Conservation (phyloP, 129 eudicot genomes). For the Pulicaria dysenterica region DNA sequence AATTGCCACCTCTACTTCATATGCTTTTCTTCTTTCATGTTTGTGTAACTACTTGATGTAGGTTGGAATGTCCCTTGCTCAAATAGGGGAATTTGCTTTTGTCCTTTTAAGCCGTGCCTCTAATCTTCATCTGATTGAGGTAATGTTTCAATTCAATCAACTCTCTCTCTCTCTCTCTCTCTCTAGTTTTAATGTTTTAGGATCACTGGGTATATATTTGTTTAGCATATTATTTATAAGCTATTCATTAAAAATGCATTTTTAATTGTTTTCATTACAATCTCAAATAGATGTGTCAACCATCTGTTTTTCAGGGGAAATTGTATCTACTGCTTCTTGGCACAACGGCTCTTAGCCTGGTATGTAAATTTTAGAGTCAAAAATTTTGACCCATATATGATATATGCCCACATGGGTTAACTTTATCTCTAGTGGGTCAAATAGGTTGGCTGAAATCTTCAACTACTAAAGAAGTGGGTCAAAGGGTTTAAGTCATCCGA, state of each 20-base stretch:
- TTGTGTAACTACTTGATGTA: constrained; percentile 30
- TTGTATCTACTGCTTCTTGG: constrained; percentile 88
- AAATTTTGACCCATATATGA: too few relatives aligned
- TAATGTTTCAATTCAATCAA: constrained; percentile 22
- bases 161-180: too few relatives aligned
- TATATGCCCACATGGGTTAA: too few relatives aligned
- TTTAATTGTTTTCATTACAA: background rate
- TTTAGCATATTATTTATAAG: background rate
- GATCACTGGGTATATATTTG: too few relatives aligned
- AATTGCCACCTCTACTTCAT: background rate
- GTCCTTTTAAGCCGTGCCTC: constrained; percentile 93
- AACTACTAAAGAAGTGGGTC: too few relatives aligned
- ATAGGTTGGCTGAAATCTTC: too few relatives aligned
- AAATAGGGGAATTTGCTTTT: constrained; percentile 91
- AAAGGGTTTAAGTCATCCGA: too few relatives aligned
- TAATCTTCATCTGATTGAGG: constrained; percentile 92
- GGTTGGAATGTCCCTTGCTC: constrained; percentile 98
- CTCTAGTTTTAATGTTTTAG: too few relatives aligned
- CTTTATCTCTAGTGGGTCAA: too few relatives aligned
- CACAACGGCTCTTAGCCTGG: constrained; percentile 91
- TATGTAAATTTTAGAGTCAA: constrained; percentile 17
- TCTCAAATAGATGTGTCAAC: background rate
- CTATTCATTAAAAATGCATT: background rate
- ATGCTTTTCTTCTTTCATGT: background rate
- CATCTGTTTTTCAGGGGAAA: constrained; percentile 58